phyloP scores from a whole-genome alignment of 75 land plant genomes.

The Pinus albicaulis region DNA sequence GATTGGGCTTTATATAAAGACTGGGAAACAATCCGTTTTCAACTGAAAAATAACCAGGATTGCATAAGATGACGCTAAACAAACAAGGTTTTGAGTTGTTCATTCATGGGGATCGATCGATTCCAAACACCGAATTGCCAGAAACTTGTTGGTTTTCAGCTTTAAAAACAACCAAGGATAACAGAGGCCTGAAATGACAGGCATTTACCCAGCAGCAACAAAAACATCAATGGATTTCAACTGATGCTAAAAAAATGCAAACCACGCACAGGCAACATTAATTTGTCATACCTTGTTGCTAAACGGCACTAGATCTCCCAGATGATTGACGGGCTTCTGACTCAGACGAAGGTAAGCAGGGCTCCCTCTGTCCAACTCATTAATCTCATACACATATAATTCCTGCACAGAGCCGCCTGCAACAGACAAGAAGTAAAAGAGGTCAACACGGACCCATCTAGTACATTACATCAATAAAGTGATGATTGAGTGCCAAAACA shows the following conservation, averaged over 20 bases:
- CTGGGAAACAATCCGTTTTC: too few species aligned
- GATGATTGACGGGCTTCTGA: constrained; percentile 28
- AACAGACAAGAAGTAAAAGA: neutral
- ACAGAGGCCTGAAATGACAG: neutral
- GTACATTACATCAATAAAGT: too few species aligned
- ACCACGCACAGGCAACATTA: neutral
- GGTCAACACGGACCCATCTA: too few species aligned
- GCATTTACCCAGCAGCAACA: neutral
- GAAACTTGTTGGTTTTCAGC: neutral
- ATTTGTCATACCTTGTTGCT: constrained; percentile 54
- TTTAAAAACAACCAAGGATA: neutral
- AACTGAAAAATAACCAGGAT: too few species aligned
- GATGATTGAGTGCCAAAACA: too few species aligned
- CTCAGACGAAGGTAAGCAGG: constrained; percentile 63
- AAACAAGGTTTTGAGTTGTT: too few species aligned
- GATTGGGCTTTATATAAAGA: too few species aligned
- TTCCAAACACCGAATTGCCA: neutral
- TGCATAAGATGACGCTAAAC: too few species aligned
- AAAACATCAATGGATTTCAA: neutral
- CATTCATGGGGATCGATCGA: too few species aligned
- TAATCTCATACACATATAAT: constrained; percentile 68
- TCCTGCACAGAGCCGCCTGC: constrained; percentile 38
- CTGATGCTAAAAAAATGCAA: neutral
- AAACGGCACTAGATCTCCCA: constrained; percentile 82
- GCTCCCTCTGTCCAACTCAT: constrained; percentile 70